Evolutionary conservation across 164 flowering plant species (phyloP).

Genomic region (Nymphaea colorata): DNA sequence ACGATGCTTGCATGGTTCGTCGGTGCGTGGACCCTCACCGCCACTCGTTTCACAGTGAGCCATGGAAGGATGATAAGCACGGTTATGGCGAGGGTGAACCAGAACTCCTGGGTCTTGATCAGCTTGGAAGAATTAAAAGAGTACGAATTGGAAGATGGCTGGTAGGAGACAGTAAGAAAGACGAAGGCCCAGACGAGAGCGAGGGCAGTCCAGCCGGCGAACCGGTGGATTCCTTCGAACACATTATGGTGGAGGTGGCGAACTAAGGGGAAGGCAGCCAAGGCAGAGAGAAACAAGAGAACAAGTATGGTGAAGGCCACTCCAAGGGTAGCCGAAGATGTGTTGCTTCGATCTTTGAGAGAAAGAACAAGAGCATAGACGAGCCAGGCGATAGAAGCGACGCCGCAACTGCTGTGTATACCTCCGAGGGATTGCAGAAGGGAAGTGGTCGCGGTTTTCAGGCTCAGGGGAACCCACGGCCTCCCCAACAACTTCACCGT

Average conservation of each 20-base stretch:
- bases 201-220: conserved; percentile 42
- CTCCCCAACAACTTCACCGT: conserved; percentile 34
- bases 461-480: conserved; percentile 30
- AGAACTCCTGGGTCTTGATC: conserved; percentile 33
- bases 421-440: conserved; percentile 49
- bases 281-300: conserved; percentile 34
- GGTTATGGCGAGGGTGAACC: conserved; percentile 47
- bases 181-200: conserved; percentile 45
- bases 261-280: conserved; percentile 52
- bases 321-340: conserved; percentile 24
- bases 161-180: conserved; percentile 26
- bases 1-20: conserved; percentile 54
- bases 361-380: conserved; percentile 32
- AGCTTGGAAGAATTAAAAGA: conserved; percentile 14
- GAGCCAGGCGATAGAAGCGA: conserved; percentile 51
- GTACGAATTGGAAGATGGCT: conserved; percentile 28
- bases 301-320: conserved; percentile 31
- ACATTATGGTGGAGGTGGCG: conserved; percentile 57
- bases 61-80: conserved; percentile 50
- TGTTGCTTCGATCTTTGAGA: conserved; percentile 19
- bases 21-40: conserved; percentile 31
- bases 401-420: conserved; percentile 46
- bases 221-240: conserved; percentile 46
- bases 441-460: conserved; percentile 40
- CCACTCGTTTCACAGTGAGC: conserved; percentile 41